Conservation (phyloP, 768 basidiomycete species). For the Inosperma sp. region DNA sequence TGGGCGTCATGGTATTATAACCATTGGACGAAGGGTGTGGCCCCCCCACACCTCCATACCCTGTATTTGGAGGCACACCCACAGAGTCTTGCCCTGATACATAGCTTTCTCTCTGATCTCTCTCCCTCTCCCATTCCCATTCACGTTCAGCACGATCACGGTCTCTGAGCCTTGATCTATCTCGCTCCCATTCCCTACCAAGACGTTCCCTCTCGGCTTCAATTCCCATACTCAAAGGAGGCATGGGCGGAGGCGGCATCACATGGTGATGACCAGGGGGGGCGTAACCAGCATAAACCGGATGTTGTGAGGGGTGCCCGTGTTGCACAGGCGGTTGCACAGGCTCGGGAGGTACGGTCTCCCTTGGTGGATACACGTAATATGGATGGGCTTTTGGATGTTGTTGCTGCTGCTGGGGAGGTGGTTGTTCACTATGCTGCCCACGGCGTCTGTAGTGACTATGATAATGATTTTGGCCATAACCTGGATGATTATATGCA, state of each 20-base stretch:
- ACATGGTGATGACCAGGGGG: background rate
- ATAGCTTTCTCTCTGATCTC: background rate
- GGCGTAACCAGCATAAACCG: slow-evolving; percentile 1
- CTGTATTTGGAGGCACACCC: background rate
- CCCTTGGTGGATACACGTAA: background rate
- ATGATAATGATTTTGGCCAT: background rate
- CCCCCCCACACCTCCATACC: background rate
- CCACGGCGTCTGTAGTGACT: too few species aligned
- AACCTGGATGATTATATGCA: background rate
- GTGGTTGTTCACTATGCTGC: too few species aligned
- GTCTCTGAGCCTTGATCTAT: background rate
- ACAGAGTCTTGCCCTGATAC: background rate
- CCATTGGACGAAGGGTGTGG: slow-evolving; percentile 1
- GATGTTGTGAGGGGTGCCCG: background rate
- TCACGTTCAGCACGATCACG: slow-evolving; percentile 2
- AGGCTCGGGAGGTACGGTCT: background rate
- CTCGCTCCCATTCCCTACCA: slow-evolving; percentile 1
- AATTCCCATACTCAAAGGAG: background rate
- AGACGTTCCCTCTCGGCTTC: slow-evolving; percentile 5
- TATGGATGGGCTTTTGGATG: background rate
- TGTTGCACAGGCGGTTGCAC: background rate
- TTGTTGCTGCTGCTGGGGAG: background rate
- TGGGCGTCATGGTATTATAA: background rate
- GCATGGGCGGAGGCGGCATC: slow-evolving; percentile 3
- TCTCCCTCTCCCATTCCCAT: slow-evolving; percentile 1